Evolutionary conservation across 164 flowering plant genomes (phyloP).

Genomic region (Piper longum): DNA sequence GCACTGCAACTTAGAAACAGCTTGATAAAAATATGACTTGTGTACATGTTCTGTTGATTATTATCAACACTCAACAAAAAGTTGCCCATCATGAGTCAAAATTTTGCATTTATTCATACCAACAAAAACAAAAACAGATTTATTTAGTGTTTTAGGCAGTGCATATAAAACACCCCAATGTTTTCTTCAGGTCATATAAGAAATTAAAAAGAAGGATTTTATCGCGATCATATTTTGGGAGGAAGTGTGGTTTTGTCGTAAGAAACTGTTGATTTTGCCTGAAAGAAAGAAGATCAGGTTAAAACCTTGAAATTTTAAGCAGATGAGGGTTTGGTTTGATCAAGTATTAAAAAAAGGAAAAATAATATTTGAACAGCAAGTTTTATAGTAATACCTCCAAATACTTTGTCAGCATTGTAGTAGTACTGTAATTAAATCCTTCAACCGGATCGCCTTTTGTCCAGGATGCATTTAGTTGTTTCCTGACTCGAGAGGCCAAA

Average conservation of each 20-base stretch:
- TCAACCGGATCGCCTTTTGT: conserved; percentile 51
- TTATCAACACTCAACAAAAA: no score
- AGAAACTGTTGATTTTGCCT: conserved; percentile 45
- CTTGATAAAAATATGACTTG: no score
- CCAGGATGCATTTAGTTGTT: conserved; percentile 69
- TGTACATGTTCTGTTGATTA: no score
- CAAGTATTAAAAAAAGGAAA: not conserved
- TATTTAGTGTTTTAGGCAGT: no score
- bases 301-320: not conserved
- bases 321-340: not conserved
- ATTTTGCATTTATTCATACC: no score
- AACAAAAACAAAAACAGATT: no score
- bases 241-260: conserved; percentile 31
- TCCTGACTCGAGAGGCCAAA: conserved; percentile 72
- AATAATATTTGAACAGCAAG: not conserved
- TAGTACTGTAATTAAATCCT: conserved; percentile 81
- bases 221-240: conserved; percentile 16
- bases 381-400: conserved; percentile 38
- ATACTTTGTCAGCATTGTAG: conserved; percentile 47
- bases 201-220: no score
- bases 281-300: conserved; percentile 7
- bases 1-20: no score
- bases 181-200: no score
- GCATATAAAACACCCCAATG: no score
- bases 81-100: no score